Evolutionary conservation across 2,329 filamentous ascomycete species (phyloP).

Genomic region (Penicillium sp.): DNA sequence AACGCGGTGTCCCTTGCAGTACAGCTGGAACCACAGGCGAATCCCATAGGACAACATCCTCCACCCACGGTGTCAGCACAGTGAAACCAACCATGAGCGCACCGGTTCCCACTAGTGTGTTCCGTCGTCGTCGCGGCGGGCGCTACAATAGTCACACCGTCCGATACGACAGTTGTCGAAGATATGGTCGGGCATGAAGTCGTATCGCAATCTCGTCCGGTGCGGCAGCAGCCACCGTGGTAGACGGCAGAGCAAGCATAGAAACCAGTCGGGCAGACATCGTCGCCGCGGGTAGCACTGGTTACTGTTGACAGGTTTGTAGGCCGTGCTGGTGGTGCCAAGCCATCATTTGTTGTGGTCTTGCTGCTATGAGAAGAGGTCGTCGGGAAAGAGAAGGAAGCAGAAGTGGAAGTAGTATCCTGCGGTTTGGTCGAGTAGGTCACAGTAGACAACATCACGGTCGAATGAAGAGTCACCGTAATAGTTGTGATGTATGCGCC

Average conservation of each 20-base stretch:
- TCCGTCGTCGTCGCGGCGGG: slow-evolving; percentile 41
- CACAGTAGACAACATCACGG: slow-evolving; percentile 25
- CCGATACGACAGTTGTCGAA: slow-evolving; percentile 56
- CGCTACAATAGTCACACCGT: slow-evolving; percentile 63
- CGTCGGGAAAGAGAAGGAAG: slow-evolving; percentile 14
- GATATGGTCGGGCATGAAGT: slow-evolving; percentile 64
- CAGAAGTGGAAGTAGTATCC: slow-evolving; percentile 10
- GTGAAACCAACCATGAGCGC: slow-evolving; percentile 69
- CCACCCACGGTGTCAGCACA: slow-evolving; percentile 60
- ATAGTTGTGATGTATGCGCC: slow-evolving; percentile 30
- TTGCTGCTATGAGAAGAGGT: slow-evolving; percentile 29
- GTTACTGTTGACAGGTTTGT: slow-evolving; percentile 31
- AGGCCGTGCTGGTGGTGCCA: slow-evolving; percentile 33
- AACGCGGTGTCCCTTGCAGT: slow-evolving; percentile 47
- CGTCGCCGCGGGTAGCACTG: slow-evolving; percentile 25
- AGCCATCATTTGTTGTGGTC: slow-evolving; percentile 26
- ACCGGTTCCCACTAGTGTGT: slow-evolving; percentile 38
- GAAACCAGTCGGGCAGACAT: slow-evolving; percentile 73
- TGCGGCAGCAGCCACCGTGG: slow-evolving; percentile 75
- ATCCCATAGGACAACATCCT: slow-evolving; percentile 77
- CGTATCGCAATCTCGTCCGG: slow-evolving; percentile 72
- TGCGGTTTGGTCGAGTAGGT: slow-evolving; percentile 25
- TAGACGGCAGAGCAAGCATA: slow-evolving; percentile 81
- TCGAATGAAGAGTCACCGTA: slow-evolving; percentile 30
- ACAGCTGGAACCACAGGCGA: slow-evolving; percentile 65